Conservation (phyloP, 371 early-diverging fungal genomes). For the Apophysomyces trapeziformis region DNA sequence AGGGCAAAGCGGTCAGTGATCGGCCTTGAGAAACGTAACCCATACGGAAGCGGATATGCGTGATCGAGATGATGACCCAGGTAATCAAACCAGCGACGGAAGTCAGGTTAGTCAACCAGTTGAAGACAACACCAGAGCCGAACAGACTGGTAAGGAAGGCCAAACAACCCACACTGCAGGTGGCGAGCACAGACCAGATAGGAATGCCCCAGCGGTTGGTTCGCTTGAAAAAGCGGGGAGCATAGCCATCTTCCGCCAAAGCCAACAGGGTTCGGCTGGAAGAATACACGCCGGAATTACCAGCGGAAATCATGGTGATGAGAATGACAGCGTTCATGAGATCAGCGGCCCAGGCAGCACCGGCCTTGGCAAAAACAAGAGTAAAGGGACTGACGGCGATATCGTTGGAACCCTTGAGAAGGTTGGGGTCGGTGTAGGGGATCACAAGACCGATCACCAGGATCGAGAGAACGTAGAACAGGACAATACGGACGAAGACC, state of each 20-base stretch:
- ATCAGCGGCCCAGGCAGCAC: slow-evolving; percentile 66
- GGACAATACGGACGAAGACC: slow-evolving; percentile 74
- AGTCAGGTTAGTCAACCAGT: slow-evolving; percentile 69
- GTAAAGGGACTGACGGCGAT: slow-evolving; percentile 72
- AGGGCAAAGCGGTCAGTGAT: slow-evolving; percentile 65
- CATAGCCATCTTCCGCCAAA: slow-evolving; percentile 68
- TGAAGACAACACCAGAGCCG: slow-evolving; percentile 67
- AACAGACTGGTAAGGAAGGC: slow-evolving; percentile 54
- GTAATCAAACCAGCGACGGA: slow-evolving; percentile 77
- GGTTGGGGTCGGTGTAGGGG: slow-evolving; percentile 56
- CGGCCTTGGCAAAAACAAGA: slow-evolving; percentile 67
- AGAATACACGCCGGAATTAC: slow-evolving; percentile 75
- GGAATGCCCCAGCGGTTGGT: slow-evolving; percentile 66
- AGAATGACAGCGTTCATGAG: slow-evolving; percentile 79
- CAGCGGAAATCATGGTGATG: slow-evolving; percentile 70
- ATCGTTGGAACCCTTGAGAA: slow-evolving; percentile 48
- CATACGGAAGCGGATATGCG: slow-evolving; percentile 80
- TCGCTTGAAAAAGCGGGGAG: slow-evolving; percentile 59
- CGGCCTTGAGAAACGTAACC: slow-evolving; percentile 75
- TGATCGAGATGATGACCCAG: slow-evolving; percentile 78
- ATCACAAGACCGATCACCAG: slow-evolving; percentile 71
- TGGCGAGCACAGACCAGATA: slow-evolving; percentile 53
- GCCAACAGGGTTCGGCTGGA: slow-evolving; percentile 70
- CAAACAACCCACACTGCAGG: slow-evolving; percentile 57
- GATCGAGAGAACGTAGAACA: slow-evolving; percentile 74